Evolutionary conservation across 2,329 filamentous ascomycete species (phyloP), one percentile per base, ranked within the genome.

Genomic region (Aspergillus sp.): DNA sequence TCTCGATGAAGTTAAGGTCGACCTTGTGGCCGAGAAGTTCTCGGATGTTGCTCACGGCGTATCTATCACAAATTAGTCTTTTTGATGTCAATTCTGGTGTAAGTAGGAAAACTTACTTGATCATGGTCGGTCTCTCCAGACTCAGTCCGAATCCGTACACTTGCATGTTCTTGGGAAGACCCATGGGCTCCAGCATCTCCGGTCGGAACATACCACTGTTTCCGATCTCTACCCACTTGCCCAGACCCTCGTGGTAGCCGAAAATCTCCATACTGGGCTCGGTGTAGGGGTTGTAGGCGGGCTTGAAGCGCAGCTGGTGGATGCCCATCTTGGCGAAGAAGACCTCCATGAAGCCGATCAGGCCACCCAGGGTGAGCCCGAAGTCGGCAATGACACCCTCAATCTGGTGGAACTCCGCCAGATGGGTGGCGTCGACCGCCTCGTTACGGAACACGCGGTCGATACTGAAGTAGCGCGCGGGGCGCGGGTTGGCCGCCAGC

Each of bases 221-320:
- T 61, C 95, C 95, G 73, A 98, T 98, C 81, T 98, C 95, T 26
- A 98, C 91, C 80, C 96, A 89, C 82, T 96, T 96, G 70, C 86
- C 86, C 53, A 97, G 81, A 3, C 92, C 94, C 71, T 89, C 86
- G 82, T 98, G 95, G 82, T 89, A 98, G 66, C 91, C 92, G 80
- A 98, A 99, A 67, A 99, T 96, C 79, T 99, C 95, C 92, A 99
- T 96, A 74, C 89, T 90, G 31, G 95, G 93, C 79, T 99, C 95
- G 29, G 92, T 96, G 82, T 96, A 93, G 0, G 91, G 91, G 80
- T 96, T 96, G 81, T 96, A 96, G 1, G 95, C 95, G 18, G 95
- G 95, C 83, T 99, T 99, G 87, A 96, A 99, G 72, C 91, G 89
- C 65, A 99, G 85, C 70, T 86, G 82, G 63, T 86, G 82, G 67